Percentiles rank a stretch among this genome's conserved stretches.
Evolutionary conservation across 176 grass and related monocot species (phyloP).

Genomic region (Hyparrhenia diplandra): DNA sequence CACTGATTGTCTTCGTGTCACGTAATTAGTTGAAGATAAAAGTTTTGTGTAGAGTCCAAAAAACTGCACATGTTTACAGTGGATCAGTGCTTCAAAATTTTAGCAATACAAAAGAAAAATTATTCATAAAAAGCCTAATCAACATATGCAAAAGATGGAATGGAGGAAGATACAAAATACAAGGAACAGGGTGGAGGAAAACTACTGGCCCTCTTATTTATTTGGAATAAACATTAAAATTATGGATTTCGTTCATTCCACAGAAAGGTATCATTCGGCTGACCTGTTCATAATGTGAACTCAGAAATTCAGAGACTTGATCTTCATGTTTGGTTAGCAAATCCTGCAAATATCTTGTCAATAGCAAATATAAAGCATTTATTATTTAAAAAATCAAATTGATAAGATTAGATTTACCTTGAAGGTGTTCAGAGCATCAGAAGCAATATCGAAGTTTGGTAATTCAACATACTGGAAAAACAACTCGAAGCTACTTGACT

Average conservation of each 20-base stretch:
- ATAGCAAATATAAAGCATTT: conserved; percentile 25
- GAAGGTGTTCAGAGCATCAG: conserved; percentile 98
- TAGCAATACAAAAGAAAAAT: not conserved
- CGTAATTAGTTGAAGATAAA: conserved; percentile 86
- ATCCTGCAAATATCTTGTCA: conserved; percentile 61
- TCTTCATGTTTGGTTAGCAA: conserved; percentile 97
- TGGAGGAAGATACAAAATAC: not conserved
- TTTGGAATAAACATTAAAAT: not conserved
- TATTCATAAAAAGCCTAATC: not conserved
- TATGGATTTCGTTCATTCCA: not conserved
- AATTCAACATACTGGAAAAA: conserved; percentile 99
- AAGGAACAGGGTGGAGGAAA: not conserved
- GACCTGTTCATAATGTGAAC: conserved; percentile 80
- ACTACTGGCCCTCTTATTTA: not conserved
- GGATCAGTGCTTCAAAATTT: not conserved
- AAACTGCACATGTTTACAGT: conserved; percentile 63
- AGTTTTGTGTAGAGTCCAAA: conserved; percentile 91
- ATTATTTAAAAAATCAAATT: conserved; percentile 8
- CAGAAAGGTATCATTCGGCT: not conserved
- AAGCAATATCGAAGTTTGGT: conserved; percentile 99
- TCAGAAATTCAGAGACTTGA: conserved; percentile 71
- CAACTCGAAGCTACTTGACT: conserved; percentile 93
- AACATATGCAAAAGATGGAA: not conserved
- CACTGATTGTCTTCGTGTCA: conserved; percentile 93
- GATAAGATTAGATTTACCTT: conserved; percentile 54